phyloP scores from a whole-genome alignment of 225 moss, liverwort and hornwort genomes.

The Polytrichum formosum region DNA sequence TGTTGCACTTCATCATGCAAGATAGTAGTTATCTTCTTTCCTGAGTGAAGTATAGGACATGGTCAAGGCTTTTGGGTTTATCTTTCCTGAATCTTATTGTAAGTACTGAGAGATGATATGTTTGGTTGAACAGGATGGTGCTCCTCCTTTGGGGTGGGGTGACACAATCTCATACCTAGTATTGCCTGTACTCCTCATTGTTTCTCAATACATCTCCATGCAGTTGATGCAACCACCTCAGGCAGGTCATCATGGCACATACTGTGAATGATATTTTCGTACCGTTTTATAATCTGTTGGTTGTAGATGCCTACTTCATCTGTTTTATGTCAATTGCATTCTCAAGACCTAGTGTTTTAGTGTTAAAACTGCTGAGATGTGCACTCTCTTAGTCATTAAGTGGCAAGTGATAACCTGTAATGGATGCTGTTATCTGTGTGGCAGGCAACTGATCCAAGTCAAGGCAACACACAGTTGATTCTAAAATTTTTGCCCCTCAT shows the following conservation, averaged over 20 bases:
- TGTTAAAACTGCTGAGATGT: too few species aligned
- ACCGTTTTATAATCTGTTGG: too few species aligned
- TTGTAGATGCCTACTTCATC: too few species aligned
- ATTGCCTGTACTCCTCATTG: slow-evolving; percentile 77
- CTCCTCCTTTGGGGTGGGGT: slow-evolving; percentile 85
- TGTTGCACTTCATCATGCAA: background rate
- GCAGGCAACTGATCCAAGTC: slow-evolving; percentile 73
- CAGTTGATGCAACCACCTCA: slow-evolving; percentile 97
- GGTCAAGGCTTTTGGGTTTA: too few species aligned
- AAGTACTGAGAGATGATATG: background rate
- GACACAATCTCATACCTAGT: slow-evolving; percentile 79
- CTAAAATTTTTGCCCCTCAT: slow-evolving; percentile 94
- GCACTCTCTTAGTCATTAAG: too few species aligned
- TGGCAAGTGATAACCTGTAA: too few species aligned
- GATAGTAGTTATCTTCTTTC: too few species aligned
- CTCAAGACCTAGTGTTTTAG: too few species aligned
- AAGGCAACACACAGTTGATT: slow-evolving; percentile 75
- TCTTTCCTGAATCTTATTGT: too few species aligned
- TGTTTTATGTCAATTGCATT: too few species aligned
- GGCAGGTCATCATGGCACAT: slow-evolving; percentile 17
- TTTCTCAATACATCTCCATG: slow-evolving; percentile 89
- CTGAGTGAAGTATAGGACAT: too few species aligned
- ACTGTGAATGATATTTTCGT: background rate
- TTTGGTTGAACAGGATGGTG: slow-evolving; percentile 53
- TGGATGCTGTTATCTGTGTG: background rate